Conservation (phyloP, 768 basidiomycete genomes). For the Nidularia sp. region DNA sequence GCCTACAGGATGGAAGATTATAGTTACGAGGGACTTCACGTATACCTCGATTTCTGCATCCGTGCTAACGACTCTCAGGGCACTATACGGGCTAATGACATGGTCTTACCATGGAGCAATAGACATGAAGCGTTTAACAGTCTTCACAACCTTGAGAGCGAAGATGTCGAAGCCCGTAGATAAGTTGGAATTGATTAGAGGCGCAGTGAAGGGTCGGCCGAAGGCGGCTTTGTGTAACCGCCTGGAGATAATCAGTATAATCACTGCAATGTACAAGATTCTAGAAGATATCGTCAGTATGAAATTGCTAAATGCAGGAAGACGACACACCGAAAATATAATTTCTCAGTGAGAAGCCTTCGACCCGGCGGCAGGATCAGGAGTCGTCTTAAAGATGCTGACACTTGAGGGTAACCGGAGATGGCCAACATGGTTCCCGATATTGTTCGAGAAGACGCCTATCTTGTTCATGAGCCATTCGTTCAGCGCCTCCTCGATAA, state of each 20-base stretch:
- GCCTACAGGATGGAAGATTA: constrained; percentile 19
- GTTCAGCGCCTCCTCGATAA: no score
- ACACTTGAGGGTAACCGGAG: no score
- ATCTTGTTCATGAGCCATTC: no score
- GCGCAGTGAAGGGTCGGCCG: constrained; percentile 1
- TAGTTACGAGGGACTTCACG: constrained; percentile 8
- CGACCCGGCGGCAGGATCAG: not conserved
- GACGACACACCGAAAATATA: not conserved
- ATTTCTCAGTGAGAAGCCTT: not conserved
- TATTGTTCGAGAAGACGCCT: no score
- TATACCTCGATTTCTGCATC: constrained; percentile 16
- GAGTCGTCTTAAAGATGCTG: not conserved
- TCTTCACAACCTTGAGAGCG: constrained; percentile 14
- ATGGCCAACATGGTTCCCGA: no score
- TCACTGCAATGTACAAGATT: no score
- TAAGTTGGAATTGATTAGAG: constrained; percentile 25
- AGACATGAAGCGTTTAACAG: constrained; percentile 12
- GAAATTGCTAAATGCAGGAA: not conserved
- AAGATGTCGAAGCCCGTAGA: constrained; percentile 17
- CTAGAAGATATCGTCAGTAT: not conserved
- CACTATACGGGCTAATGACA: constrained; percentile 13
- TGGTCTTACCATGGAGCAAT: constrained; percentile 19
- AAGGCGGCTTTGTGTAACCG: not conserved
- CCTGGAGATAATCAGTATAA: not conserved
- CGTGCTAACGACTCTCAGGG: constrained; percentile 8